Evolutionary conservation across 495 filamentous ascomycete species (phyloP).

Genomic region (Cryomyces minteri): DNA sequence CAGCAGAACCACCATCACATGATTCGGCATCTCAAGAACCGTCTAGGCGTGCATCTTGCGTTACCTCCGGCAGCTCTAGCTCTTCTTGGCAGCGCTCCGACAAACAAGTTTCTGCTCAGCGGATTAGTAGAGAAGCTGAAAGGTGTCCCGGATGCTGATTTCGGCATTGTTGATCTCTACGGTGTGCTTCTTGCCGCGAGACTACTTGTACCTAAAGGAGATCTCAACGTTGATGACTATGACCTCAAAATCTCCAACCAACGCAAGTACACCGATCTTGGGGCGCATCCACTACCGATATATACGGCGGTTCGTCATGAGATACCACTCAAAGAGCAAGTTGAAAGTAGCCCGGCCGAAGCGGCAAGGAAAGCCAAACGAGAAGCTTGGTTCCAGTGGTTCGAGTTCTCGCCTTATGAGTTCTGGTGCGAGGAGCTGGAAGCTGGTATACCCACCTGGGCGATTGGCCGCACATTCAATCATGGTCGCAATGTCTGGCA

Average conservation of each 20-base stretch:
- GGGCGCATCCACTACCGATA: constrained; percentile 74
- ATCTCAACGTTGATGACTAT: constrained; percentile 48
- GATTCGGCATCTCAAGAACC: constrained; percentile 68
- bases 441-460: constrained; percentile 91
- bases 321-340: constrained; percentile 42
- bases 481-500: constrained; percentile 45
- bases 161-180: constrained; percentile 85
- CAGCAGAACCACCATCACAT: constrained; percentile 40
- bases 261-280: constrained; percentile 46
- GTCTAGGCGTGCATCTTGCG: constrained; percentile 74
- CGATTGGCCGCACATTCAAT: constrained; percentile 66
- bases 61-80: constrained; percentile 71
- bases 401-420: constrained; percentile 88
- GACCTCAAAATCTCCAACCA: constrained; percentile 88
- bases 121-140: constrained; percentile 80
- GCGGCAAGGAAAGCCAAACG: constrained; percentile 43
- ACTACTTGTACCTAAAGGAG: constrained; percentile 68
- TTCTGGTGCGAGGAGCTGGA: constrained; percentile 84
- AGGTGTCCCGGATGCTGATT: constrained; percentile 60
- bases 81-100: constrained; percentile 61
- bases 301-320: constrained; percentile 92
- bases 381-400: constrained; percentile 96
- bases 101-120: constrained; percentile 78
- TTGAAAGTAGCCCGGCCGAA: constrained; percentile 24
- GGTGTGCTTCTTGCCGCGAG: constrained; percentile 70